A percentile compares a stretch with the other conserved stretches of the same genome.
Evolutionary conservation across 371 early-diverging fungal species (phyloP).

Genomic region (Racocetra persica): DNA sequence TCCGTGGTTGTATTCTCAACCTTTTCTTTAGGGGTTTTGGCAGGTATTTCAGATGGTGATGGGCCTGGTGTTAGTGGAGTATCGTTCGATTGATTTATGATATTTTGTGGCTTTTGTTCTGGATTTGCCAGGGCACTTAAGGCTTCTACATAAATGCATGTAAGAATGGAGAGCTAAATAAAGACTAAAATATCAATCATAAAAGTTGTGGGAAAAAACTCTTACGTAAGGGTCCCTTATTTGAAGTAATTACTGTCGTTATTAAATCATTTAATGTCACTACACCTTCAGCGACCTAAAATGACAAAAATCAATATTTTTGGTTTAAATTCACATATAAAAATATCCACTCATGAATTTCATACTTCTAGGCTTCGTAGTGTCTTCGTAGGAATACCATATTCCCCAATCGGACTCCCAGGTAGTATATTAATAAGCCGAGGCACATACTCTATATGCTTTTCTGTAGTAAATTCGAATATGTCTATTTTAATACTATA

Average conservation of each 20-base stretch:
- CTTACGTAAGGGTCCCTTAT: slow-evolving; percentile 36
- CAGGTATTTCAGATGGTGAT: slow-evolving; percentile 10
- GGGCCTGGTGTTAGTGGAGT: slow-evolving; percentile 23
- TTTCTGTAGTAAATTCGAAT: slow-evolving; percentile 40
- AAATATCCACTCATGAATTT: background rate
- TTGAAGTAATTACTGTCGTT: background rate
- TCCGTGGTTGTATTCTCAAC: background rate
- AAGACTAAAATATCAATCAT: background rate
- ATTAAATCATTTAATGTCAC: slow-evolving; percentile 21
- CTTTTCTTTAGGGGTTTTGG: slow-evolving; percentile 25
- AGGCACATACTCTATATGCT: slow-evolving; percentile 33
- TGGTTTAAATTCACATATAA: background rate
- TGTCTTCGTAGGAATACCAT: slow-evolving; percentile 31
- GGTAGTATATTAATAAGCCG: background rate
- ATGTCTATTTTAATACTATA: slow-evolving; percentile 9
- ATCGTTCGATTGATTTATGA: slow-evolving; percentile 8
- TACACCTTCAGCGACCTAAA: slow-evolving; percentile 32
- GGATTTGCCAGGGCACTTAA: background rate
- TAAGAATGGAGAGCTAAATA: background rate
- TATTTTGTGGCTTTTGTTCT: slow-evolving; percentile 1
- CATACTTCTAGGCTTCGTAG: slow-evolving; percentile 38
- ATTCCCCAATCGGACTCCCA: slow-evolving; percentile 8
- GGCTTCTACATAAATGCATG: background rate
- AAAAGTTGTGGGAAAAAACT: too few species aligned
- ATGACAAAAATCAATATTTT: background rate